Evolutionary conservation across 345 rosid genomes (phyloP).

Genomic region (Pugionium dolabratum): DNA sequence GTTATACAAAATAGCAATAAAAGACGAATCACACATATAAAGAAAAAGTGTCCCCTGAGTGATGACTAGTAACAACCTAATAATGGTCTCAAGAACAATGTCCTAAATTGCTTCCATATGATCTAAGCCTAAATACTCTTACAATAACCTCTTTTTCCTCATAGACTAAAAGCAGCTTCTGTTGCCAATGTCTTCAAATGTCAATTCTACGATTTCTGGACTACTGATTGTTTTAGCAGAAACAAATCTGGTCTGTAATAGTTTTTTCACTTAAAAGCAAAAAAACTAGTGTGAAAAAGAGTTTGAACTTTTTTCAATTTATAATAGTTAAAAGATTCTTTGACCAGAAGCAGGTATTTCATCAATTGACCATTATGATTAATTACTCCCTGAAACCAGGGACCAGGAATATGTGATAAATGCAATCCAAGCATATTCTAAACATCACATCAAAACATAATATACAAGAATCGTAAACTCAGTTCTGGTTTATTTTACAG

Average conservation of each 20-base stretch:
- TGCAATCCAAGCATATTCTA: no score
- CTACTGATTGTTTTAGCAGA: slow-evolving; percentile 18
- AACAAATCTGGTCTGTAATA: not conserved
- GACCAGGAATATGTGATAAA: no score
- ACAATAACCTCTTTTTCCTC: slow-evolving; percentile 16
- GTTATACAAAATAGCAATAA: slow-evolving; percentile 18
- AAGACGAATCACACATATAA: slow-evolving; percentile 19
- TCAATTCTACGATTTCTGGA: slow-evolving; percentile 4
- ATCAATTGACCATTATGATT: no score
- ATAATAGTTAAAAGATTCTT: no score
- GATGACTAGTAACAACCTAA: slow-evolving; percentile 19
- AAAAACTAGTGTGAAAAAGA: no score
- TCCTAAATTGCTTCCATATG: slow-evolving; percentile 33
- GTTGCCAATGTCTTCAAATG: slow-evolving; percentile 24
- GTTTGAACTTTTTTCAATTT: no score
- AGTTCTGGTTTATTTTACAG: no score
- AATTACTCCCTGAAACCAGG: no score
- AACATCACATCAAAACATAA: no score
- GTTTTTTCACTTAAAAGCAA: no score
- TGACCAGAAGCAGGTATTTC: no score
- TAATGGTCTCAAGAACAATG: slow-evolving; percentile 25
- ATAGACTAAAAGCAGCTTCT: not conserved
- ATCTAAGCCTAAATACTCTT: slow-evolving; percentile 35
- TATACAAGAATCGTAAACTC: no score
- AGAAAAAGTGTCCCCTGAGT: not conserved